Evolutionary conservation across 1,284 basidiomycete genomes (phyloP).

Genomic region (Trichosporon inkin): DNA sequence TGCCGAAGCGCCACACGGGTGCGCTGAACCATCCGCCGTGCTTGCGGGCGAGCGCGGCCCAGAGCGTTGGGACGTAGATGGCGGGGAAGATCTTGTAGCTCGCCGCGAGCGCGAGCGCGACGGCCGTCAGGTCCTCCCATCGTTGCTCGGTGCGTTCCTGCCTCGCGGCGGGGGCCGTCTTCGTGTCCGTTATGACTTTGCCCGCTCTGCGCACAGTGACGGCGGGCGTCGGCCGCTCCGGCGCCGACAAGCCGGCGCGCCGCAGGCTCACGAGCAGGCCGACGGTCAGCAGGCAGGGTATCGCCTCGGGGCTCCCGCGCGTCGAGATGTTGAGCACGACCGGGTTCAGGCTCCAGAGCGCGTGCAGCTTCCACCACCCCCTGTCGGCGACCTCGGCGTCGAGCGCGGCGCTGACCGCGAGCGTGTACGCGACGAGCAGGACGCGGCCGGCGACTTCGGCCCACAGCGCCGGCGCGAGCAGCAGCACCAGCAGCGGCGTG

Average conservation of each 20-base stretch:
- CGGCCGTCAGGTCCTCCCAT: slow-evolving; percentile 58
- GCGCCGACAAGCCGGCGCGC: slow-evolving; percentile 35
- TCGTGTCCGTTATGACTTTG: neutral
- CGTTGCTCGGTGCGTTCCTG: neutral
- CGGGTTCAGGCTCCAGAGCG: slow-evolving; percentile 83
- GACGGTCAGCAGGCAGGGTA: slow-evolving; percentile 60
- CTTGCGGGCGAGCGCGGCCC: slow-evolving; percentile 57
- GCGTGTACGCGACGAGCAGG: slow-evolving; percentile 79
- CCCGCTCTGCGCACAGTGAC: neutral
- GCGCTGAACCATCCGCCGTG: slow-evolving; percentile 55
- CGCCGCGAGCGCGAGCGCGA: slow-evolving; percentile 70
- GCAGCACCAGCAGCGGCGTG: slow-evolving; percentile 81
- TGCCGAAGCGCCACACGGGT: slow-evolving; percentile 63
- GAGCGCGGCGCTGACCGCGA: slow-evolving; percentile 74
- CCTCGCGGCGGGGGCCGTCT: neutral
- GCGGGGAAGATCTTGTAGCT: slow-evolving; percentile 96
- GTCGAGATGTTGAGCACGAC: slow-evolving; percentile 95
- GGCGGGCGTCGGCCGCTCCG: neutral
- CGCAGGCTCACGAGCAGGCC: slow-evolving; percentile 68
- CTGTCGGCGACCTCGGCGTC: slow-evolving; percentile 48
- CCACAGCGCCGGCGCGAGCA: slow-evolving; percentile 75
- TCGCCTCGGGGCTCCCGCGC: slow-evolving; percentile 86
- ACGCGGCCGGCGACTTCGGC: slow-evolving; percentile 85
- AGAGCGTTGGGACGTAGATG: slow-evolving; percentile 76
- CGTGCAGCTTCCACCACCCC: slow-evolving; percentile 35